Base-by-base conservation (phyloP, 1,284 basidiomycete genomes). In the Cystobasidium slooffiae region DNA sequence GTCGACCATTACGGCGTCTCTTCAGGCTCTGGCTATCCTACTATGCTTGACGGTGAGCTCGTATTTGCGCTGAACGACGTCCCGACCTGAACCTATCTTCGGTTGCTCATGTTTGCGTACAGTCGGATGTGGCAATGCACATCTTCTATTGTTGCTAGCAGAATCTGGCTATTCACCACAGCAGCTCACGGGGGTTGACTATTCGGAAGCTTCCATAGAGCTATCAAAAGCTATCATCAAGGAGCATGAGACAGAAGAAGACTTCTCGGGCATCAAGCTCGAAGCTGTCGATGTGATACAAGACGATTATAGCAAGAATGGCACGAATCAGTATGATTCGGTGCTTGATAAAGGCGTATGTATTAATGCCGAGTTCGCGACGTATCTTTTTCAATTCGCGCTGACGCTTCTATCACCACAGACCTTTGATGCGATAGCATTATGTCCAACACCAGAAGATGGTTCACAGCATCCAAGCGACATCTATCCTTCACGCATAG, bases 61-160 rank as follows among this genome's bases (percentile, higher is more conserved):
- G 24, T 5, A 4, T 20, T 39, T 14, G 6, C 6, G 14, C 31
- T 20, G 3, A 52, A 6, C 6, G 20, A 44, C 39, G n/a, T n/a
- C n/a, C n/a, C n/a, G n/a, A n/a, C n/a, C n/a, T n/a, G n/a, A n/a
- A n/a, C n/a, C n/a, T n/a, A n/a, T n/a, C n/a, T n/a, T n/a, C n/a
- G n/a, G n/a, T n/a, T n/a, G n/a, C n/a, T n/a, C n/a, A n/a, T n/a
- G n/a, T 22, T 6, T 14, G 12, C n/a, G 4, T 6, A 0, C 72
- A 80, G 85, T 95, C 58, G 93, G 93, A 20, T 89, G 88, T 72
- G 92, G 93, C 0, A 95, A 95, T 78, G 93, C 93, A n/a, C 88
- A 89, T 7, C 84, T 95, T 12, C 85, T 93, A 6, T 90, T 94
- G 77, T 88, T 88, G 0, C 85, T 95, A 49, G 84, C 85, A 41